Conservation (phyloP, 768 basidiomycete species). For the Albatrellus ellisii region DNA sequence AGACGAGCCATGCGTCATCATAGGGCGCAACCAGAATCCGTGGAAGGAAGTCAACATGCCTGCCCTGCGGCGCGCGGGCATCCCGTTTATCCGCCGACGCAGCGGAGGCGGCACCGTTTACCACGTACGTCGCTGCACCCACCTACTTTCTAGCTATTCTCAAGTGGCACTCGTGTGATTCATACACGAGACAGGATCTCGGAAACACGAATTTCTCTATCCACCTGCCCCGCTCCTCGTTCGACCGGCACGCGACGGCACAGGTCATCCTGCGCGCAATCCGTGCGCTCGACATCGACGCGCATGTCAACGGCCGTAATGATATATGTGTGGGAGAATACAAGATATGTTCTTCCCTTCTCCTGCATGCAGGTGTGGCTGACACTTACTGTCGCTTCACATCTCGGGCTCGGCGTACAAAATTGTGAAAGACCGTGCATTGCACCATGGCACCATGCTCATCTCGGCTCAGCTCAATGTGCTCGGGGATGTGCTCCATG, state of each 20-base stretch:
- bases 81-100: conserved; percentile 73
- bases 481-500: conserved; percentile 59
- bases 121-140: conserved; percentile 45
- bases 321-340: conserved; percentile 75
- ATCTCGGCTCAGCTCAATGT: conserved; percentile 66
- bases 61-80: conserved; percentile 33
- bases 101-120: conserved; percentile 96
- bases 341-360: conserved; percentile 60
- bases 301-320: conserved; percentile 77
- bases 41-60: conserved; percentile 91
- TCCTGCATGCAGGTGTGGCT: conserved; percentile 8
- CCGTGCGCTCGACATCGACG: conserved; percentile 60
- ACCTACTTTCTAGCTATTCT: neutral
- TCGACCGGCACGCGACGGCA: conserved; percentile 70
- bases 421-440: conserved; percentile 79
- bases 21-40: conserved; percentile 94
- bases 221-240: conserved; percentile 68
- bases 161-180: neutral
- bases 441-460: conserved; percentile 98
- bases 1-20: conserved; percentile 79
- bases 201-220: conserved; percentile 98
- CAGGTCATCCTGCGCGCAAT: conserved; percentile 70
- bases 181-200: conserved; percentile 52
- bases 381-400: conserved; percentile 26
- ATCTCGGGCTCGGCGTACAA: conserved; percentile 98